Evolutionary conservation across 352 stramenopile species (phyloP).

Genomic region (Pythium sp.): DNA sequence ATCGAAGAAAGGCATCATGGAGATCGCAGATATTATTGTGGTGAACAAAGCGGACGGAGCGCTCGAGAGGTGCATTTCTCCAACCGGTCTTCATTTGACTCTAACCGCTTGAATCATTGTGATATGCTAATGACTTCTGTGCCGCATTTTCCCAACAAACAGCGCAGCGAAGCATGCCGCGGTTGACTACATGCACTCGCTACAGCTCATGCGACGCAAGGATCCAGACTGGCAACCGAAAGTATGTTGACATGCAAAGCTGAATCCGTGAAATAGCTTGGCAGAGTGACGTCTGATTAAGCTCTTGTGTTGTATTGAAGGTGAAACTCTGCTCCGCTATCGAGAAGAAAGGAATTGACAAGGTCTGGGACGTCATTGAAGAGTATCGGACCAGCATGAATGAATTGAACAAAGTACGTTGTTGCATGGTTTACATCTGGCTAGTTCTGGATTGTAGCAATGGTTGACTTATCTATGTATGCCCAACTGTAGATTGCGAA

Average conservation of each 20-base stretch:
- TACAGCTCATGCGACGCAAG: slow-evolving; percentile 83
- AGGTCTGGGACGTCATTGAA: slow-evolving; percentile 64
- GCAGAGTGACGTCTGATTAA: not conserved
- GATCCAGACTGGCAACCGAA: slow-evolving; percentile 79
- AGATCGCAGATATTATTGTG: slow-evolving; percentile 96
- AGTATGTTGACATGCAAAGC: slow-evolving; percentile 18
- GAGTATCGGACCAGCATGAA: slow-evolving; percentile 63
- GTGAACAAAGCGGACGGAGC: slow-evolving; percentile 98
- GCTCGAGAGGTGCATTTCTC: slow-evolving; percentile 37
- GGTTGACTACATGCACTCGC: slow-evolving; percentile 76
- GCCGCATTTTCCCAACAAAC: not conserved
- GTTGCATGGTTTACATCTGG: not conserved
- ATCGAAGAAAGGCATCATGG: slow-evolving; percentile 99
- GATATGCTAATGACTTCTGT: not conserved
- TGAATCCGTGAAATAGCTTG: not conserved
- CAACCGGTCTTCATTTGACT: not conserved
- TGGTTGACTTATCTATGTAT: not conserved
- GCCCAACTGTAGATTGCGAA: slow-evolving; percentile 35
- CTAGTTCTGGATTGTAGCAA: not conserved
- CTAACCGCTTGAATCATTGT: not conserved
- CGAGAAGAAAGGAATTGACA: slow-evolving; percentile 67
- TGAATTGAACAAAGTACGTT: slow-evolving; percentile 44
- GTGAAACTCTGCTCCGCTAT: slow-evolving; percentile 73
- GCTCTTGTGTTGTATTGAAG: slow-evolving; percentile 18
- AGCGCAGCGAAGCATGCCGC: slow-evolving; percentile 71